Evolutionary conservation across 495 filamentous ascomycete species (phyloP).

Genomic region (Chaetomium cochliodes): DNA sequence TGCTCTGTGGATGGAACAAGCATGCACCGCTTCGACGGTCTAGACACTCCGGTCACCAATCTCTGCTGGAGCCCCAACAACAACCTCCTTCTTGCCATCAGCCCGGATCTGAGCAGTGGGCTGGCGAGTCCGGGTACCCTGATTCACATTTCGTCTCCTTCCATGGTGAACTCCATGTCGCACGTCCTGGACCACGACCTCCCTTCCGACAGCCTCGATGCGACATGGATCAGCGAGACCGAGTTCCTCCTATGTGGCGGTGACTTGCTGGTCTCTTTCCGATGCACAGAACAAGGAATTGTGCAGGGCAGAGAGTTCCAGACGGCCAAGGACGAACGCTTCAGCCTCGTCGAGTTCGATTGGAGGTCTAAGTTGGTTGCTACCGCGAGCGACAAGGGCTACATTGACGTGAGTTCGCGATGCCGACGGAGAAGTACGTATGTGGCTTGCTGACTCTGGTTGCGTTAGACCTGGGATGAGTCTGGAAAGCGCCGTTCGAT

Average conservation of each 20-base stretch:
- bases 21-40: constrained; percentile 45
- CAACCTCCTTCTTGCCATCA: constrained; percentile 54
- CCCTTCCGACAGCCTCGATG: constrained; percentile 51
- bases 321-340: constrained; percentile 43
- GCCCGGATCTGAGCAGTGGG: constrained; percentile 38
- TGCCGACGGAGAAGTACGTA: not conserved
- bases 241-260: constrained; percentile 62
- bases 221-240: constrained; percentile 58
- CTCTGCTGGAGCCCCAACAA: constrained; percentile 61
- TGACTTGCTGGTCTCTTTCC: constrained; percentile 46
- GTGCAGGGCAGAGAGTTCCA: constrained; percentile 41
- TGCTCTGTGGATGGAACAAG: constrained; percentile 61
- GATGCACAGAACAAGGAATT: constrained; percentile 42
- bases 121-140: constrained; percentile 45
- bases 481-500: constrained; percentile 46
- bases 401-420: constrained; percentile 48
- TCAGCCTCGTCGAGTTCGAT: constrained; percentile 52
- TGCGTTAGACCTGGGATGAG: constrained; percentile 51
- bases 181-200: constrained; percentile 49
- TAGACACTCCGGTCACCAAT: constrained; percentile 55
- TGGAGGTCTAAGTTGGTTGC: constrained; percentile 45
- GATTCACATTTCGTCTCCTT: constrained; percentile 52
- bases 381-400: constrained; percentile 51
- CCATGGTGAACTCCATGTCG: constrained; percentile 39
- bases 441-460: not conserved